A percentile compares a stretch with the other conserved stretches of the same genome.
Conservation (phyloP, 345 rosid genomes). For the Capsella bursapastoris region DNA sequence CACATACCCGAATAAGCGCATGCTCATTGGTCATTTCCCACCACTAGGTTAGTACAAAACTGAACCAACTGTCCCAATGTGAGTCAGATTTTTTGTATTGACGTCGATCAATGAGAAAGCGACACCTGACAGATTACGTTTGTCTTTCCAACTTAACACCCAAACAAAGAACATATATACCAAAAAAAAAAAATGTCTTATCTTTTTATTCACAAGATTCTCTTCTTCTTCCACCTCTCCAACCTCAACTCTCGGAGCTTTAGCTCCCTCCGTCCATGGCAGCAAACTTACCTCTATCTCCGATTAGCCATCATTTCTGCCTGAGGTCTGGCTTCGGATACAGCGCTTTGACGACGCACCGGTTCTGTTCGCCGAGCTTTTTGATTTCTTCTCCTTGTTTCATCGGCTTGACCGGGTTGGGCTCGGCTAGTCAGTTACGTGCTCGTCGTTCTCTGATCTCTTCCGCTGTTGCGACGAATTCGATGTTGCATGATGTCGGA, state of each 20-base stretch:
- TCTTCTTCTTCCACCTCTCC: not conserved
- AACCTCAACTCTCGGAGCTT: not conserved
- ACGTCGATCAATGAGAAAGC: not conserved
- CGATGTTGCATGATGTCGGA: slow-evolving; percentile 62
- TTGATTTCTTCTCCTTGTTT: slow-evolving; percentile 28
- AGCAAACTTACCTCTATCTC: slow-evolving; percentile 20
- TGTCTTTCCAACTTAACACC: not conserved
- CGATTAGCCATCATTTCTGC: slow-evolving; percentile 31
- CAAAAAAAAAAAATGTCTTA: not conserved
- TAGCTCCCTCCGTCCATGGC: slow-evolving; percentile 28
- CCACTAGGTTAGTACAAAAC: slow-evolving; percentile 2
- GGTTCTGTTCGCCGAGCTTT: slow-evolving; percentile 33
- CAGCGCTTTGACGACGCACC: not conserved
- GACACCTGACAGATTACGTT: slow-evolving; percentile 30
- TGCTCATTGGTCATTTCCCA: slow-evolving; percentile 4
- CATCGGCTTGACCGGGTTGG: not conserved
- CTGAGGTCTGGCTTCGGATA: slow-evolving; percentile 14
- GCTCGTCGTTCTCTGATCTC: slow-evolving; percentile 34
- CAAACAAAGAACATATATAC: not conserved
- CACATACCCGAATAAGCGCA: slow-evolving; percentile 1
- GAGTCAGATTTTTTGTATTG: not conserved
- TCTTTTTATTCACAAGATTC: not conserved
- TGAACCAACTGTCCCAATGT: slow-evolving; percentile 3
- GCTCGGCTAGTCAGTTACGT: slow-evolving; percentile 19
- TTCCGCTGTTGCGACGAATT: slow-evolving; percentile 25